Percentiles rank a stretch among this genome's conserved stretches.
phyloP scores from a whole-genome alignment of 2,329 filamentous ascomycete genomes.

The Botrytis pseudocinerea region DNA sequence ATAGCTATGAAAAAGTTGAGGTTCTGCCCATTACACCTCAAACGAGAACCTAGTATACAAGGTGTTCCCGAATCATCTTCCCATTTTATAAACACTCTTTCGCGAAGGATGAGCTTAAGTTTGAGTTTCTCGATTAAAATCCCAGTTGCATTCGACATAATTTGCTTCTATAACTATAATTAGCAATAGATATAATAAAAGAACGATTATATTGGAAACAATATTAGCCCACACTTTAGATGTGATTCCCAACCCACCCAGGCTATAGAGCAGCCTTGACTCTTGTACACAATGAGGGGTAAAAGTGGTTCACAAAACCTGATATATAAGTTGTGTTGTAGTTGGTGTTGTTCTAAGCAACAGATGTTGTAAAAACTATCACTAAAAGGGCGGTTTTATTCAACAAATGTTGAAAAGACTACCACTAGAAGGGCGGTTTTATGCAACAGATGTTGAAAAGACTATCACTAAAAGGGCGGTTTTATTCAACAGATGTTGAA shows the following conservation, averaged over 20 bases:
- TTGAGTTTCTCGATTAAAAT: background rate
- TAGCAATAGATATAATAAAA: background rate
- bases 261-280: constrained; percentile 20
- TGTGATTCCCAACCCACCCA: constrained; percentile 19
- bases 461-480: too few species aligned
- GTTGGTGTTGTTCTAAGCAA: background rate
- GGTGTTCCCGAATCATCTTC: background rate
- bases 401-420: background rate
- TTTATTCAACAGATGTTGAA: too few species aligned
- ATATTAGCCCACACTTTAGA: constrained; percentile 1
- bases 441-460: too few species aligned
- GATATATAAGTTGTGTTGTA: background rate
- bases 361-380: background rate
- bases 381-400: too few species aligned
- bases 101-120: background rate
- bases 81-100: constrained; percentile 16
- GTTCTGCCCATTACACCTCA: background rate
- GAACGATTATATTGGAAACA: background rate
- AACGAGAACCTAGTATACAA: background rate
- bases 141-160: background rate
- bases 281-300: background rate
- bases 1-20: background rate
- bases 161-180: background rate
- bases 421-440: too few species aligned
- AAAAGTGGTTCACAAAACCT: too few species aligned